Base-by-base conservation (phyloP, 257 asterid genomes). In the Verbascum thapsus region DNA sequence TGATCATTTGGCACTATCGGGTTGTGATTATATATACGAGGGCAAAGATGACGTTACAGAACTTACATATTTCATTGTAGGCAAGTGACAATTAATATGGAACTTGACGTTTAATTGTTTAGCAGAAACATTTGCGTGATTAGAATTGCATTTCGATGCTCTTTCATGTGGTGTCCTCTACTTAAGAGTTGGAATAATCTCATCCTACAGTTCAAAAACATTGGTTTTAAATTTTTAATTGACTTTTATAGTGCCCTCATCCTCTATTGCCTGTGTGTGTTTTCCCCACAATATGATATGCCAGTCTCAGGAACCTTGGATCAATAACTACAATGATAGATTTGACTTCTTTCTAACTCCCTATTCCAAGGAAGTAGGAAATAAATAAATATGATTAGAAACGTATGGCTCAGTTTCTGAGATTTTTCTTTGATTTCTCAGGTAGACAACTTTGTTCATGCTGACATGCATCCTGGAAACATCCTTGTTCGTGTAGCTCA, bases 401-500 rank as follows among this genome's bases (percentile, higher is more conserved):
- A 58, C 9, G 38, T n/a, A 53, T 49, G 30, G 38, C 70, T 53
- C 61, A n/a, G n/a, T n/a, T n/a, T 34, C 70, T 63, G 59, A 70
- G 19, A 13, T 48, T 35, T 56, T 60, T 62, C 35, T 41, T 63
- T 56, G 62, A 43, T 52, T 67, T 59, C 23, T 61, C 78, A 82
- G 94, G 95, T 82, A 41, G 95, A 87, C 81, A 87, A 87, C 76
- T 82, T 87, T 64, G 78, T 87, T 71, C 95, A 85, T 48, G 92
- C 95, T 20, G 95, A 85, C 63, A 82, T 85, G 95, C 95, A 87
- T 71, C 95, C 94, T 39, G 95, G 95, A 58, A 87, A 87, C 80
- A 87, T 87, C 73, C 86, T 87, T 67, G 90, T 87, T 17, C 87
- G 94, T 20, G 81, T 72, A 43, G 39, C 72, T 59, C 76, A 45